phyloP scores from a whole-genome alignment of 306 rosid species.

The Castanospermum australe region DNA sequence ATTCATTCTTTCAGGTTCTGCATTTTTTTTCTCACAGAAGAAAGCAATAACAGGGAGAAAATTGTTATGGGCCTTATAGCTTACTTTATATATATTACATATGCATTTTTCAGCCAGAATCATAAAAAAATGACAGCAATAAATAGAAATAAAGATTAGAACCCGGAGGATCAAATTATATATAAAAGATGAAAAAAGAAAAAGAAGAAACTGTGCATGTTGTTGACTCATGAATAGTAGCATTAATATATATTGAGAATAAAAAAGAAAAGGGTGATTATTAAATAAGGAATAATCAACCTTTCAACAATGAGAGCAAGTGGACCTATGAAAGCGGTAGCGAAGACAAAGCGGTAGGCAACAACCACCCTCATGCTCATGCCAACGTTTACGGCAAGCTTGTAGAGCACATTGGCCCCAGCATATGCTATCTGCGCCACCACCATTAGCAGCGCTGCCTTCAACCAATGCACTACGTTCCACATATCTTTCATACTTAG shows the following conservation, averaged over 20 bases:
- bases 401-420: slow-evolving; percentile 61
- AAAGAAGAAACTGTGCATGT: neutral
- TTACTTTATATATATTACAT: too few relatives aligned
- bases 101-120: neutral
- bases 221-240: too few relatives aligned
- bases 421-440: slow-evolving; percentile 49
- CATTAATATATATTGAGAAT: too few relatives aligned
- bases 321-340: slow-evolving; percentile 60
- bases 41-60: neutral
- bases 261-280: too few relatives aligned
- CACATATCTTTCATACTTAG: neutral
- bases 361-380: slow-evolving; percentile 51
- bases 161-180: neutral
- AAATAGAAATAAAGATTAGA: neutral
- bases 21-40: too few relatives aligned
- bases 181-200: neutral
- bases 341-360: slow-evolving; percentile 70
- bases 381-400: slow-evolving; percentile 61
- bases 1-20: too few relatives aligned
- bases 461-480: slow-evolving; percentile 36
- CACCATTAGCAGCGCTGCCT: slow-evolving; percentile 53
- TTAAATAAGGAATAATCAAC: slow-evolving; percentile 6
- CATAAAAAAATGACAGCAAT: too few relatives aligned
- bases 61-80: too few relatives aligned
- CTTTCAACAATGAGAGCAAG: slow-evolving; percentile 60